Evolutionary conservation across 768 basidiomycete genomes (phyloP).

Genomic region (Termitomyces sp.): DNA sequence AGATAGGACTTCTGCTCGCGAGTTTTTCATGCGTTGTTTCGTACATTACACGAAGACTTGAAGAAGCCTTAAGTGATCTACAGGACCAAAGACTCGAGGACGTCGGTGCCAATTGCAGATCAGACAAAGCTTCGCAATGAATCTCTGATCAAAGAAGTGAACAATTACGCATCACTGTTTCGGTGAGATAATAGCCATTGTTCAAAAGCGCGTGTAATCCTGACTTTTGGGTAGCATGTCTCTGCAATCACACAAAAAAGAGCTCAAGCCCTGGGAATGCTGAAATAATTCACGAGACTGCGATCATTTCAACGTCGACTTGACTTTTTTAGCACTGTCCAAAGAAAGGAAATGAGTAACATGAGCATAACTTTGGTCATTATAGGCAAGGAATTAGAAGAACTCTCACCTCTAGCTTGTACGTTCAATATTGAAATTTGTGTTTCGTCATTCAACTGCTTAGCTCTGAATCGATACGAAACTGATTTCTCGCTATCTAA

Average conservation of each 20-base stretch:
- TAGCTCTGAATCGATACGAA: background rate
- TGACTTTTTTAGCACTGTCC: background rate
- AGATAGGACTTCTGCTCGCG: no score
- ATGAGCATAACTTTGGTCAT: background rate
- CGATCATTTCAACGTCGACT: background rate
- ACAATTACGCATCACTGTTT: background rate
- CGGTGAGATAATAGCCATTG: background rate
- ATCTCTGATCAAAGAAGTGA: background rate
- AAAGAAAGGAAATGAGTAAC: background rate
- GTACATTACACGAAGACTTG: no score
- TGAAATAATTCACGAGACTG: background rate
- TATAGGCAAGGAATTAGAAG: background rate
- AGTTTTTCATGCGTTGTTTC: no score
- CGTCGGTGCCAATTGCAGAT: background rate
- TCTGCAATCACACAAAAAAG: background rate
- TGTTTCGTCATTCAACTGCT: background rate
- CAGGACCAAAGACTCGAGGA: background rate
- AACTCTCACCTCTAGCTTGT: background rate
- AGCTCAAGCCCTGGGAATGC: background rate
- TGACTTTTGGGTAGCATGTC: background rate
- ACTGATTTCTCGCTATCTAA: background rate
- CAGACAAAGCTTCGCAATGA: background rate
- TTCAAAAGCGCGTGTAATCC: background rate
- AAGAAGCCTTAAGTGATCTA: no score
- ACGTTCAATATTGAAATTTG: background rate